Evolutionary conservation across 2,329 filamentous ascomycete genomes (phyloP).

Genomic region (Ceratocystis cacaofunesta): DNA sequence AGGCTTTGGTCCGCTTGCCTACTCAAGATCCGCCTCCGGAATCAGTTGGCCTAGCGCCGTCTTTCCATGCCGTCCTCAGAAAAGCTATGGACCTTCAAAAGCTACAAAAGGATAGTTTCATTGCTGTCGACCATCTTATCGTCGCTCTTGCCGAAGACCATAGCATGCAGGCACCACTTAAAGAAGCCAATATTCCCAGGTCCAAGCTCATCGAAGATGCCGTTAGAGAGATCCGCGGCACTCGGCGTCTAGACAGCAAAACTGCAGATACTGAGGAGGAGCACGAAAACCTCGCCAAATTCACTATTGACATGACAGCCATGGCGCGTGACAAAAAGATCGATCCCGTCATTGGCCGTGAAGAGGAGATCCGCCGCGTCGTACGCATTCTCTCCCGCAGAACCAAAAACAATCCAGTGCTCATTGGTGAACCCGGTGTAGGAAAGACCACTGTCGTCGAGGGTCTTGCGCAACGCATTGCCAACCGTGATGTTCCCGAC

Average conservation of each 20-base stretch:
- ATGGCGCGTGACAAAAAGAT: conserved; percentile 96
- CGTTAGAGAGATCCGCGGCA: conserved; percentile 83
- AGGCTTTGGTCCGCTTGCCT: conserved; percentile 73
- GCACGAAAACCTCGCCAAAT: conserved; percentile 92
- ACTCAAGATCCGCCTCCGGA: conserved; percentile 93
- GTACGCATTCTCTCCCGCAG: conserved; percentile 81
- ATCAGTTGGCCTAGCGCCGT: conserved; percentile 64
- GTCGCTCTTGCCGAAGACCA: conserved; percentile 67
- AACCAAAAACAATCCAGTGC: conserved; percentile 96
- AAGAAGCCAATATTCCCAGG: conserved; percentile 83
- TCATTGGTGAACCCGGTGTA: conserved; percentile 95
- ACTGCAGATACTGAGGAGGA: conserved; percentile 86
- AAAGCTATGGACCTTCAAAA: conserved; percentile 82
- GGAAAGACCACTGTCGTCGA: conserved; percentile 98
- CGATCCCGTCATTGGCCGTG: conserved; percentile 89
- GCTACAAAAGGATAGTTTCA: conserved; percentile 91
- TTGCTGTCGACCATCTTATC: conserved; percentile 91
- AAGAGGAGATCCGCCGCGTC: conserved; percentile 87
- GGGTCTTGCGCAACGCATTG: conserved; percentile 85
- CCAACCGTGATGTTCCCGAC: conserved; percentile 91
- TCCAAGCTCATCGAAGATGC: conserved; percentile 79
- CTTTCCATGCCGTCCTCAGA: conserved; percentile 68
- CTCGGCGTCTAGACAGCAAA: conserved; percentile 85
- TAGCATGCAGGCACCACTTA: conserved; percentile 56
- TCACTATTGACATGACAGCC: conserved; percentile 95